Conservation (phyloP, 2,329 filamentous ascomycete genomes). For the Cryphonectria naterciae region DNA sequence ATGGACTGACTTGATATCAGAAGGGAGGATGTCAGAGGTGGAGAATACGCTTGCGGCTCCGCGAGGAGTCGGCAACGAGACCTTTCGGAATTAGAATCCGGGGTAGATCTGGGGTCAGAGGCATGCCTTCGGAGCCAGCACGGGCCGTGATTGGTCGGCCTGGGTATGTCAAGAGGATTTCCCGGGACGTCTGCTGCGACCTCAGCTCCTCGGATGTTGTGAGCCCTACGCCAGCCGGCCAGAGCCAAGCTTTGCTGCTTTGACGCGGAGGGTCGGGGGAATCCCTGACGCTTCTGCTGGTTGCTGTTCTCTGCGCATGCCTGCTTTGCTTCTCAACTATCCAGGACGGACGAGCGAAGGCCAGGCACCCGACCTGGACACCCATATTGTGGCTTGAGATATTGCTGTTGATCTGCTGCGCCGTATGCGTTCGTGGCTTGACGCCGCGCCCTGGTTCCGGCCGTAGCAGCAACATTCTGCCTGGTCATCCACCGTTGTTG, state of each 20-base stretch:
- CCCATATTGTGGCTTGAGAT: neutral
- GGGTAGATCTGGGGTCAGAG: constrained; percentile 24
- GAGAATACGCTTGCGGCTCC: constrained; percentile 28
- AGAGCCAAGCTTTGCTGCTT: constrained; percentile 6
- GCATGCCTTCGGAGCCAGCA: constrained; percentile 9
- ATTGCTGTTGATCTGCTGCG: neutral
- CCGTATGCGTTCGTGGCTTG: neutral
- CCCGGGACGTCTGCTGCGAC: constrained; percentile 22
- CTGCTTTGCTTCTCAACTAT: neutral
- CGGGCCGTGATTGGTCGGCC: constrained; percentile 21
- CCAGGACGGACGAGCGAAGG: neutral
- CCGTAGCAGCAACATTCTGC: constrained; percentile 5
- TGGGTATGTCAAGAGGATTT: constrained; percentile 27
- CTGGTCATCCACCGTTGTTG: constrained; percentile 9
- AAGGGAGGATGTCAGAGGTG: constrained; percentile 13
- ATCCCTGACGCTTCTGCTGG: neutral
- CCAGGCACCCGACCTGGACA: neutral
- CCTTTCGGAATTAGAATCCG: constrained; percentile 9
- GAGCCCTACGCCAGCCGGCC: neutral
- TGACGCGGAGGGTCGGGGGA: neutral
- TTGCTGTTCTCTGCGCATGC: neutral
- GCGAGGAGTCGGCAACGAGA: constrained; percentile 16
- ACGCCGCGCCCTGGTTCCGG: neutral
- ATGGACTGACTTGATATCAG: constrained; percentile 12
- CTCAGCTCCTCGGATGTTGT: constrained; percentile 1